Evolutionary conservation across 768 basidiomycete species (phyloP).

Genomic region (Strobilomyces echinocephalus): DNA sequence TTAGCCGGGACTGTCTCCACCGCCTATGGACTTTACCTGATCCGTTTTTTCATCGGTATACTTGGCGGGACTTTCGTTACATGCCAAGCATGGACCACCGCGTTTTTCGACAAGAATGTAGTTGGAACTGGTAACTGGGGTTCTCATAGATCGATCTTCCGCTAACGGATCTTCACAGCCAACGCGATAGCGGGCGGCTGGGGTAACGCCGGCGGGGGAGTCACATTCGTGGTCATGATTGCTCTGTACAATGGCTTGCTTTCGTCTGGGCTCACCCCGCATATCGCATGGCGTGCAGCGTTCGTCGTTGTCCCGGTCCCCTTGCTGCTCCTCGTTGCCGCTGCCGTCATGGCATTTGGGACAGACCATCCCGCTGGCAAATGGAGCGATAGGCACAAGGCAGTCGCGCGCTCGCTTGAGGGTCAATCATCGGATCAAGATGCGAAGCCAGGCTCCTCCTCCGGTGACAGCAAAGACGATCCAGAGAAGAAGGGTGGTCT

Average conservation of each 20-base stretch:
- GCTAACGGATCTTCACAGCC: background rate
- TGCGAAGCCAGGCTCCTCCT: conserved; percentile 9
- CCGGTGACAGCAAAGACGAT: conserved; percentile 21
- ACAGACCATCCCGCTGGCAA: conserved; percentile 8
- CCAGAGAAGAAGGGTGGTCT: conserved; percentile 27
- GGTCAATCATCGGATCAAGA: background rate
- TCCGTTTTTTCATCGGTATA: conserved; percentile 59
- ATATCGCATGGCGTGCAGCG: conserved; percentile 50
- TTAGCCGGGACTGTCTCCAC: conserved; percentile 32
- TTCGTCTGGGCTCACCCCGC: conserved; percentile 33
- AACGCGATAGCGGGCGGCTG: conserved; percentile 3
- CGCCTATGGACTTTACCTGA: conserved; percentile 36
- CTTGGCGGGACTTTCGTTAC: conserved; percentile 59
- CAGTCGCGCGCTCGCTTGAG: background rate
- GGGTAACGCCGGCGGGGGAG: conserved; percentile 5
- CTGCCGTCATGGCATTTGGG: conserved; percentile 1
- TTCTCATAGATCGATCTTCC: background rate
- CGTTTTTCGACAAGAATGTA: conserved; percentile 51
- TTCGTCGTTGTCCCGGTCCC: conserved; percentile 58
- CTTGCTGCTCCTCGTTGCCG: conserved; percentile 41
- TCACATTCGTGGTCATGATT: conserved; percentile 8
- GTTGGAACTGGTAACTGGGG: conserved; percentile 33
- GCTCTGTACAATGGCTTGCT: conserved; percentile 38
- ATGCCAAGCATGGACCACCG: conserved; percentile 57
- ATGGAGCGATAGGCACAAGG: conserved; percentile 10